Evolutionary conservation across 2,329 filamentous ascomycete species (phyloP).

Genomic region (Talaromyces sp.): DNA sequence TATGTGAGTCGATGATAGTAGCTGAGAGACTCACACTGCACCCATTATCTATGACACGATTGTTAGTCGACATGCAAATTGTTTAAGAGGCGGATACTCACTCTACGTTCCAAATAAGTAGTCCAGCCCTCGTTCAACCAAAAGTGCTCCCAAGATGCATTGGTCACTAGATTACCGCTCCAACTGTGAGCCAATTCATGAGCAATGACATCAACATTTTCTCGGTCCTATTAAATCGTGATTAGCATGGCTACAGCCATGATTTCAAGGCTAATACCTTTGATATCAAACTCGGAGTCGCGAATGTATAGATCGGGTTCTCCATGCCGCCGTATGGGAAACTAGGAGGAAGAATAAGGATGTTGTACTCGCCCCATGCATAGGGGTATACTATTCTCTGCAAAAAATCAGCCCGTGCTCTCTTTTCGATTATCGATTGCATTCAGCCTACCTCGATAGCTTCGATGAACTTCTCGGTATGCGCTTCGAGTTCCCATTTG

Average conservation of each 20-base stretch:
- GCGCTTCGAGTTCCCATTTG: slow-evolving; percentile 85
- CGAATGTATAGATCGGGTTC: slow-evolving; percentile 92
- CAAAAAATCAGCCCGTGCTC: not conserved
- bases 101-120: slow-evolving; percentile 81
- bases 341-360: slow-evolving; percentile 81
- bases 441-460: slow-evolving; percentile 54
- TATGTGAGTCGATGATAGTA: not conserved
- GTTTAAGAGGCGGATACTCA: slow-evolving; percentile 23
- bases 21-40: slow-evolving; percentile 32
- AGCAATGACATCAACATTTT: slow-evolving; percentile 95
- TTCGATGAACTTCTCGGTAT: slow-evolving; percentile 89
- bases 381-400: slow-evolving; percentile 74
- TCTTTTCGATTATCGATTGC: not conserved
- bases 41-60: slow-evolving; percentile 35
- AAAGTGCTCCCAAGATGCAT: slow-evolving; percentile 53
- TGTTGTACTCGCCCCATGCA: slow-evolving; percentile 92
- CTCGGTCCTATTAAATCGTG: slow-evolving; percentile 53
- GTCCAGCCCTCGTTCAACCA: slow-evolving; percentile 82
- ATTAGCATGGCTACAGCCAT: not conserved
- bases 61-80: slow-evolving; percentile 18
- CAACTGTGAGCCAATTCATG: slow-evolving; percentile 75
- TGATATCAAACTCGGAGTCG: slow-evolving; percentile 89
- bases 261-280: slow-evolving; percentile 46
- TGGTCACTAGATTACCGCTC: slow-evolving; percentile 72
- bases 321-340: slow-evolving; percentile 85